A percentile compares a stretch with the other conserved stretches of the same genome.
These are phyloP conservation scores for Phaeosphaeria sp. DNA, from an alignment of 2,329 filamentous ascomycete species.

Conservation along the genomic window DNA sequence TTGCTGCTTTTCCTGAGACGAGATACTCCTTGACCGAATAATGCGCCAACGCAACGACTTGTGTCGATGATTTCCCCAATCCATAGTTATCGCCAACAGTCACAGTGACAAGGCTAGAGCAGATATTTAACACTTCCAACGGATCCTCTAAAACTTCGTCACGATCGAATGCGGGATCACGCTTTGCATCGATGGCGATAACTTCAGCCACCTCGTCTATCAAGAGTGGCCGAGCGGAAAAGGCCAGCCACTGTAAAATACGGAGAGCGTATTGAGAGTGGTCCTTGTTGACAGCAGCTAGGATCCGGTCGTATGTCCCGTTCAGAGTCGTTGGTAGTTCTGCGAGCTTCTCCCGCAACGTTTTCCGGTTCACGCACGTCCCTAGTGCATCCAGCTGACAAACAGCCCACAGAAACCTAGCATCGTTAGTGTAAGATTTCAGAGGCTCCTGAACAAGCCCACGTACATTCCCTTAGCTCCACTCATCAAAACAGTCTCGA, in stretches of 20 bases:
- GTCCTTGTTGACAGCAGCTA: slow-evolving; percentile 11
- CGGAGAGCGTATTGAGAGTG: slow-evolving; percentile 23
- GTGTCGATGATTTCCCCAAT: neutral
- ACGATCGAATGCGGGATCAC: slow-evolving; percentile 38
- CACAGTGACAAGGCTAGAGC: slow-evolving; percentile 35
- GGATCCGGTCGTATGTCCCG: slow-evolving; percentile 22
- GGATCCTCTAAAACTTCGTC: slow-evolving; percentile 46
- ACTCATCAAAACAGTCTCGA: slow-evolving; percentile 31
- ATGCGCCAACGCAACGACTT: slow-evolving; percentile 24
- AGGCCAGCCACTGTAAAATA: slow-evolving; percentile 35
- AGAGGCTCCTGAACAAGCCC: neutral
- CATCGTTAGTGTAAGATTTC: slow-evolving; percentile 1
- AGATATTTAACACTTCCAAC: slow-evolving; percentile 35
- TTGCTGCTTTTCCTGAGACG: slow-evolving; percentile 19
- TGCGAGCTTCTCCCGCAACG: slow-evolving; percentile 13
- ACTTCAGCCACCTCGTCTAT: slow-evolving; percentile 34
- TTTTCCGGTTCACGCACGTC: slow-evolving; percentile 12
- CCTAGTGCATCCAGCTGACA: slow-evolving; percentile 20
- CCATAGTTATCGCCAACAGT: slow-evolving; percentile 2
- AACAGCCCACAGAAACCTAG: slow-evolving; percentile 27
- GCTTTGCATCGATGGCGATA: slow-evolving; percentile 32
- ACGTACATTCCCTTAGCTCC: slow-evolving; percentile 23
- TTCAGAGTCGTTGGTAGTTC: slow-evolving; percentile 21
- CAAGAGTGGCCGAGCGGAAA: slow-evolving; percentile 26
- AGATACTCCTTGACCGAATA: slow-evolving; percentile 40